These are phyloP conservation scores for Dictyostelium purpureum DNA, from an alignment of 78 protist genomes.

Conservation along the genomic window DNA sequence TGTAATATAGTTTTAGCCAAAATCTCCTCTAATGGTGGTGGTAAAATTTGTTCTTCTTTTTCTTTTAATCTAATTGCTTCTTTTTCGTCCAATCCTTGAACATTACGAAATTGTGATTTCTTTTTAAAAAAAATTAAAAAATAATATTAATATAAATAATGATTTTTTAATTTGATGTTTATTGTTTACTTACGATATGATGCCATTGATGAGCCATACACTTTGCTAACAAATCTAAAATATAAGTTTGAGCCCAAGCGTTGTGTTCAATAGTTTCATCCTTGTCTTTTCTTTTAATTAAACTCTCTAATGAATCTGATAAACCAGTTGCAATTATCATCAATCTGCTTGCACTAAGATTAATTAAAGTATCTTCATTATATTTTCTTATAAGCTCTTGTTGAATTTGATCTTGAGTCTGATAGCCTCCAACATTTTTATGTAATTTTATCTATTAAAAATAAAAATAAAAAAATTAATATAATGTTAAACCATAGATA, in stretches of 20 bases:
- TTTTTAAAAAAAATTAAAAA: neutral
- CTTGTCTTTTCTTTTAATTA: slow-evolving; percentile 60
- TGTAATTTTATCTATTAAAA: slow-evolving; percentile 32
- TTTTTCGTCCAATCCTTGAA: slow-evolving; percentile 75
- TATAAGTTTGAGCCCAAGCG: slow-evolving; percentile 69
- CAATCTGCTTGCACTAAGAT: slow-evolving; percentile 35
- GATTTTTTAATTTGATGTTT: neutral
- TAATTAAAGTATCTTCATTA: slow-evolving; percentile 59
- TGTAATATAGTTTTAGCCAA: slow-evolving; percentile 18
- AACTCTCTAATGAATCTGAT: slow-evolving; percentile 46
- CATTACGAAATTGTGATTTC: slow-evolving; percentile 78
- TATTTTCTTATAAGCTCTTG: slow-evolving; percentile 59
- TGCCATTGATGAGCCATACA: slow-evolving; percentile 82
- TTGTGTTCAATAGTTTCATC: slow-evolving; percentile 59
- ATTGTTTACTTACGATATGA: slow-evolving; percentile 59
- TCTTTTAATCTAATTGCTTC: slow-evolving; percentile 77
- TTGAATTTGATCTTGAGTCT: slow-evolving; percentile 73
- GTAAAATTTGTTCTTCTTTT: slow-evolving; percentile 77
- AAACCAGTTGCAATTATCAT: slow-evolving; percentile 53
- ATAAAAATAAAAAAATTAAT: neutral
- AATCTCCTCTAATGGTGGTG: slow-evolving; percentile 77
- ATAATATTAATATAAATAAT: neutral
- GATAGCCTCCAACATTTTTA: slow-evolving; percentile 64
- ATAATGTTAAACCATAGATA: no score
- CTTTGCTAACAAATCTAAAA: slow-evolving; percentile 39